phyloP scores from a whole-genome alignment of 257 asterid species.

The Solanum sejunctum region DNA sequence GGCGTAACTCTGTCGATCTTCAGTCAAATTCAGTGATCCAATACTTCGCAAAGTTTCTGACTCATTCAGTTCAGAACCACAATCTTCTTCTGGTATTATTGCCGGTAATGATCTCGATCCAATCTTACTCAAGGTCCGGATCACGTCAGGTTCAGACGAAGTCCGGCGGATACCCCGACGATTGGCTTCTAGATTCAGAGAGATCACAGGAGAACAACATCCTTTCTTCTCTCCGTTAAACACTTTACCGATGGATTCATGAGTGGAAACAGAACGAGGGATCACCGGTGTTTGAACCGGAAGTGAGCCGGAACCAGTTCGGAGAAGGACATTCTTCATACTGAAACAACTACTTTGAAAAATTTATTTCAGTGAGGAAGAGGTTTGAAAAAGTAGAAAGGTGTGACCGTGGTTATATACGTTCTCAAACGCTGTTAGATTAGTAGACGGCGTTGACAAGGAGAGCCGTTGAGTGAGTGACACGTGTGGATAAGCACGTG shows the following conservation, averaged over 20 bases:
- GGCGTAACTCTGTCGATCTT: not conserved
- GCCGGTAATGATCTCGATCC: conserved; percentile 22
- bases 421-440: not conserved
- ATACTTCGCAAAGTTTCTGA: not conserved
- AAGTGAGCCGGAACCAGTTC: conserved; percentile 40
- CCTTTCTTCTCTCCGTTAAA: not conserved
- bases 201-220: conserved; percentile 11
- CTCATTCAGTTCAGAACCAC: not conserved
- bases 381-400: not conserved
- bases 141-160: conserved; percentile 26
- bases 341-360: no score
- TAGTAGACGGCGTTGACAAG: conserved; percentile 10
- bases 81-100: conserved; percentile 24
- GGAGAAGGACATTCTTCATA: conserved; percentile 35
- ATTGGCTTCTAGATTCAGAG: conserved; percentile 4
- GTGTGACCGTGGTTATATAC: not conserved
- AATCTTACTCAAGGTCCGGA: conserved; percentile 7
- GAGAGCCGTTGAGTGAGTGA: not conserved
- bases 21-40: not conserved
- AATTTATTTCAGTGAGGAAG: not conserved
- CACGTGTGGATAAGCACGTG: conserved; percentile 43
- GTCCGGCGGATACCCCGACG: conserved; percentile 24
- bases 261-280: conserved; percentile 5
- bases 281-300: conserved; percentile 5
- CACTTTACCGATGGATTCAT: not conserved